A percentile compares a stretch with the other conserved stretches of the same genome.
Conservation (phyloP, 768 basidiomycete species). For the Leucosporidium creatinivorum region DNA sequence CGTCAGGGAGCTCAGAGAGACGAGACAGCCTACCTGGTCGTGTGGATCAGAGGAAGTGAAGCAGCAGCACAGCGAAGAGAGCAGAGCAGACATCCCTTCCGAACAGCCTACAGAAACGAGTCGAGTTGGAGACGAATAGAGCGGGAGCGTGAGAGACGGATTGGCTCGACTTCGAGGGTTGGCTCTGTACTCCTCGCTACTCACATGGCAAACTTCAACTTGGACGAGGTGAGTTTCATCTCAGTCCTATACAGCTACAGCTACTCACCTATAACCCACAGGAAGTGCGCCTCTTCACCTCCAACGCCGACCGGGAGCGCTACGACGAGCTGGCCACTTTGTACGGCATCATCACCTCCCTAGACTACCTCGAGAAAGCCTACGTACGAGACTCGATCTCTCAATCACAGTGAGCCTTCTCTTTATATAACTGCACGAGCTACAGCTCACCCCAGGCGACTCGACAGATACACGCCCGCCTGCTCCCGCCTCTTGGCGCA, state of each 20-base stretch:
- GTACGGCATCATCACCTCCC: slow-evolving; percentile 79
- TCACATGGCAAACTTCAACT: slow-evolving; percentile 2
- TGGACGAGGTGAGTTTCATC: slow-evolving; percentile 10
- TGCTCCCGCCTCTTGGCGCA: slow-evolving; percentile 89
- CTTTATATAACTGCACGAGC: background rate
- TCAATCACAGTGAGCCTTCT: slow-evolving; percentile 66
- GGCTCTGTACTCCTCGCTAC: background rate
- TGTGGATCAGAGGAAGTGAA: background rate
- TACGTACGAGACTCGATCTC: slow-evolving; percentile 90
- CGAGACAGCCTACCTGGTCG: background rate
- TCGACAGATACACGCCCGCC: slow-evolving; percentile 87
- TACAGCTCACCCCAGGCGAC: background rate
- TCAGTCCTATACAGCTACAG: no score
- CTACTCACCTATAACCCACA: slow-evolving; percentile 38
- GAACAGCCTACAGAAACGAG: background rate
- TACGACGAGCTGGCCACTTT: slow-evolving; percentile 80
- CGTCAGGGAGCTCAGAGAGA: background rate
- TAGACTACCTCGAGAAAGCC: slow-evolving; percentile 91
- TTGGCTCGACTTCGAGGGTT: background rate
- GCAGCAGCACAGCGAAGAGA: background rate
- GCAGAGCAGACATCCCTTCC: background rate
- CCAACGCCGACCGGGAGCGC: slow-evolving; percentile 80
- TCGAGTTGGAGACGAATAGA: background rate
- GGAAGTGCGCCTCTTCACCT: slow-evolving; percentile 80
- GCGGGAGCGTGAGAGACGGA: background rate